Base-by-base conservation (phyloP, 371 early-diverging fungal genomes). In the Mortierella sp. region DNA sequence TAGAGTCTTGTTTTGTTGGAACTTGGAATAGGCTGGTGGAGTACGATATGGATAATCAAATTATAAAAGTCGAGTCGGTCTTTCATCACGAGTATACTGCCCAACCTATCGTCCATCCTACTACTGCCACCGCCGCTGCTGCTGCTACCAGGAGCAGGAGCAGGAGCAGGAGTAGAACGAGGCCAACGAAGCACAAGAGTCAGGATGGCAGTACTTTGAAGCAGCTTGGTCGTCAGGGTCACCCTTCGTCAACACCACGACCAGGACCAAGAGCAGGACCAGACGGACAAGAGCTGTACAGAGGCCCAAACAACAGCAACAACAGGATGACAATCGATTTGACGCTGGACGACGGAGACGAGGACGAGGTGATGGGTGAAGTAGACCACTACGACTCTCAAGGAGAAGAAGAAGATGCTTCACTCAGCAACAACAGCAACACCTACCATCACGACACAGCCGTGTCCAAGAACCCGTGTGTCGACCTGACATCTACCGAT, bases 61-160 rank as follows among this genome's bases (percentile, higher is more conserved):
- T 80, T 24, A 75, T 67, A 19, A 76, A 69, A 31, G 44, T 83
- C 13, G 76, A 79, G 51, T 83, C 83, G 24, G 79, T 77, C 51
- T 80, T 83, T 28, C 80, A 80, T 64, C 72, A 54, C 1, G 34
- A 73, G 26, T 50, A 75, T 14, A 76, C 50, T 6, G n/a, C 61
- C n/a, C 34, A 40, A 19, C 59, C 31, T 40, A 28, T 71, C 6
- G 37, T 57, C 34, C 6, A 31, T 5, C 34, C 61, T 6, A 4
- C 43, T 4, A 40, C 43, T 40, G 48, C 43, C 19, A 2, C n/a
- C 19, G 24, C 28, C 44, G 19, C 40, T 53, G 4, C 19, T 14
- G 4, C 46, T 28, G 48, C n/a, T 10, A 21, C 9, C 48, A 64
- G 4, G 59, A 28, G 46, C 26, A 46, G 4, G 51, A 61, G 8